Base-by-base conservation (phyloP, 2,329 filamentous ascomycete genomes). In the Dactylellina sp. region DNA sequence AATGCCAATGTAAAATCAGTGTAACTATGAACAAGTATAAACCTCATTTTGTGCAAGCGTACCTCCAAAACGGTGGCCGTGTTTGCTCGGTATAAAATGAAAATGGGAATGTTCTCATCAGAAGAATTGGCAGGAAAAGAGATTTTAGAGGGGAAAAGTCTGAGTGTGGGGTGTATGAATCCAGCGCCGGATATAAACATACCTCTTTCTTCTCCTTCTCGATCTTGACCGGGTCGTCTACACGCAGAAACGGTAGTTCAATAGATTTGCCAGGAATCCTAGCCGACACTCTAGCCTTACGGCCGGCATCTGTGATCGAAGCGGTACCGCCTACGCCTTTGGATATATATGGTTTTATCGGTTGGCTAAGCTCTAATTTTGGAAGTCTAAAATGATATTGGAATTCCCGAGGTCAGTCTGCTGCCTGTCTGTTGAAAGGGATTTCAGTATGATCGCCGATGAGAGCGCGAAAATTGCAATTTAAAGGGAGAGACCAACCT, bases 41-140 rank as follows among this genome's bases (percentile, higher is more conserved):
- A 83, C 88, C 85, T 89, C 88, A 89, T 86, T 84, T 82, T 82
- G 81, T 87, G 88, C 86, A 86, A 89, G 87, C 84, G 86, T 84
- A 84, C 86, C 86, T 84, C 86, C 90, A 91, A 95, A 90, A 85
- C 94, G 91, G 91, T 87, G 87, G 86, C 85, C 86, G 85, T 82
- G 80, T 84, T 84, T 88, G 70, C 70, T 74, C 88, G 86, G 88
- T 90, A 86, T 93, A 90, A 90, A 90, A 86, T 79, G 82, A 80
- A 81, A 81, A 86, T 89, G 87, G 88, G 87, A 88, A 85, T 82
- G 84, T 85, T 90, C 91, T 93, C 91, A 88, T 94, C 91, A 92
- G 87, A 81, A 82, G 82, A 82, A 79, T 70, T 47, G 56, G 47
- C 20, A 37, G 25, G 5, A 32, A 20, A 24, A 22, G 49, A 35